Base-by-base conservation (phyloP, 2,329 filamentous ascomycete species). In the Diaporthe helianthi region DNA sequence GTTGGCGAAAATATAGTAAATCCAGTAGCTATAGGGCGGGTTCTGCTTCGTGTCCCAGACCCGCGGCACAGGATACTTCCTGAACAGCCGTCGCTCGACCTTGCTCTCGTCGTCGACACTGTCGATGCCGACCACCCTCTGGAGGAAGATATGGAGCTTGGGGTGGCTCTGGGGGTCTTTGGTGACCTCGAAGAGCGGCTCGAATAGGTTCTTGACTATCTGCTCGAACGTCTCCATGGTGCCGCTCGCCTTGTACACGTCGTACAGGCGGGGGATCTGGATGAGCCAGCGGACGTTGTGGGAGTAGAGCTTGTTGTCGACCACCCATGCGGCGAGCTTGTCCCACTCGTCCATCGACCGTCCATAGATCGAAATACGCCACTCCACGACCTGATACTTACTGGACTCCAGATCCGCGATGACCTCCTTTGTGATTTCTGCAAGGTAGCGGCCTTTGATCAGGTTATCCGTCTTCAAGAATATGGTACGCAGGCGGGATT, bases 311-410 rank as follows among this genome's bases (percentile, higher is more conserved):
- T 98, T 98, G 84, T 98, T 97, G 82, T 98, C 95, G 19, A 98
- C 90, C 9, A 99, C 94, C 96, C 96, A 99, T 3, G 92, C 93
- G 4, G 96, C 96, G 64, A 99, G 88, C 78, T 97, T 99, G 77
- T 98, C 95, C 96, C 96, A 99, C 79, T 99, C 96, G 72, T 97
- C 91, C 49, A 97, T 86, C 3, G 92, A 92, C 77, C 93, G 92
- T 72, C 96, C 96, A 76, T 99, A 99, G 73, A 99, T 93, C 29
- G 94, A 98, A 74, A 99, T 97, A 52, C 96, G 93, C 94, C 97
- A 99, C 82, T 99, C 96, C 1, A 96, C 96, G 92, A 99, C 98
- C 79, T 99, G 96, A 77, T 99, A 99, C 79, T 99, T 99, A 87
- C 94, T 98, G 60, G 95, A 97, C 80, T 99, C 96, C 38, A 99